Base-by-base conservation (phyloP, 805 yeast species). In the Millerago galiae region DNA sequence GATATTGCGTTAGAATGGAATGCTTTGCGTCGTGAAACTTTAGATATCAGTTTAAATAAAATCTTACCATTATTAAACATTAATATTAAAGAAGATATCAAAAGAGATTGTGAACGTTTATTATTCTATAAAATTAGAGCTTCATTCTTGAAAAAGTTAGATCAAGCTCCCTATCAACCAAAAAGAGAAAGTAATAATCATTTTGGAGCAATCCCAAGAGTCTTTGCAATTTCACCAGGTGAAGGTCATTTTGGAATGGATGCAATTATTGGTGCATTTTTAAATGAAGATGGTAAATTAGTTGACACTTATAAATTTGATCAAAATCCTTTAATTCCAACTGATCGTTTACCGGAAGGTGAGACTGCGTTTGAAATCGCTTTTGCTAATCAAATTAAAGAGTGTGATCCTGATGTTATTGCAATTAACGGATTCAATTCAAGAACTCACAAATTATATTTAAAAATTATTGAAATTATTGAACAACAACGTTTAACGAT, bases 141-240 rank as follows among this genome's bases (percentile, higher is more conserved):
- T 34, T 68, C 74, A 25, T 83, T 91, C 55, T 68, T 77, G 59
- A 71, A 75, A 17, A 83, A 81, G 54, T 71, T 93, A 29, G 93
- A 91, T 60, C 98, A 90, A 67, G 96, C 98, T 2, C 97, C 99
- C 27, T 90, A 69, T 62, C 80, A 84, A 52, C 96, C 98, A 6
- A 72, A 75, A 36, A 44, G 47, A 38, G 44, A 43, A n/a, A 83
- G 85, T 5, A 82, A 73, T 50, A 85, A 78, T 35, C 15, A 29
- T 13, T 72, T 75, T 45, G 96, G 97, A 35, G 84, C 95, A 5
- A 72, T 79, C 41, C 96, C 99, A 16, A 80, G 84, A 48, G 91
- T 88, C 0, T 67, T 93, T 49, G 79, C 96, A 0, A 55, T 93
- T 26, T 76, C 95, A 0, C 79, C 84, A 52, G 99, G 99, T 53